phyloP scores from a whole-genome alignment of 345 rosid species.

The Lumnitzera racemosa region DNA sequence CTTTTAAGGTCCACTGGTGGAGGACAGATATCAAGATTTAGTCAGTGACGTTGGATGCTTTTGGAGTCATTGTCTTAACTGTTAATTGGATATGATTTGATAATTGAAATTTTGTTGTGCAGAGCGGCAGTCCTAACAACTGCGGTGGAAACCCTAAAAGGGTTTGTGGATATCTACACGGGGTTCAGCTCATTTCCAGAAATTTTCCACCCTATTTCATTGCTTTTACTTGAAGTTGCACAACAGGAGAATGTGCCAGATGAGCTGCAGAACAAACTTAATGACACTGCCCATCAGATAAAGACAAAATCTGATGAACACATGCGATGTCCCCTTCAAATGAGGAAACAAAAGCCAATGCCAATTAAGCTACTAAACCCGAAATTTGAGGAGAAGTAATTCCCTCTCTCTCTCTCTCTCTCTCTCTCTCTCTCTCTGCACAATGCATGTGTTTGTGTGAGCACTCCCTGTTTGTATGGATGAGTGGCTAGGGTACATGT shows the following conservation, averaged over 20 bases:
- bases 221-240: constrained; percentile 43
- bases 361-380: constrained; percentile 66
- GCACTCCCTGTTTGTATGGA: background rate
- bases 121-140: constrained; percentile 65
- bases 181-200: constrained; percentile 72
- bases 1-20: too few relatives aligned
- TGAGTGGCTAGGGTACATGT: background rate
- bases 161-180: constrained; percentile 45
- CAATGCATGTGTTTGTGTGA: background rate
- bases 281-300: constrained; percentile 44
- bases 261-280: constrained; percentile 39
- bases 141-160: constrained; percentile 53
- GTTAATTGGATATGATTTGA: background rate
- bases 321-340: constrained; percentile 64
- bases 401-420: background rate
- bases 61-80: background rate
- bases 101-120: constrained; percentile 4
- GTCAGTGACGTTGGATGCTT: too few relatives aligned
- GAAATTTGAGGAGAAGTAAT: constrained; percentile 73
- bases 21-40: too few relatives aligned
- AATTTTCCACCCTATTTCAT: constrained; percentile 56
- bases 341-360: constrained; percentile 75
- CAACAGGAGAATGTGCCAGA: constrained; percentile 46
- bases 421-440: background rate
- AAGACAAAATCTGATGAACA: constrained; percentile 43